Evolutionary conservation across 805 yeast genomes (phyloP).

Genomic region (Citeromyces matritensis): DNA sequence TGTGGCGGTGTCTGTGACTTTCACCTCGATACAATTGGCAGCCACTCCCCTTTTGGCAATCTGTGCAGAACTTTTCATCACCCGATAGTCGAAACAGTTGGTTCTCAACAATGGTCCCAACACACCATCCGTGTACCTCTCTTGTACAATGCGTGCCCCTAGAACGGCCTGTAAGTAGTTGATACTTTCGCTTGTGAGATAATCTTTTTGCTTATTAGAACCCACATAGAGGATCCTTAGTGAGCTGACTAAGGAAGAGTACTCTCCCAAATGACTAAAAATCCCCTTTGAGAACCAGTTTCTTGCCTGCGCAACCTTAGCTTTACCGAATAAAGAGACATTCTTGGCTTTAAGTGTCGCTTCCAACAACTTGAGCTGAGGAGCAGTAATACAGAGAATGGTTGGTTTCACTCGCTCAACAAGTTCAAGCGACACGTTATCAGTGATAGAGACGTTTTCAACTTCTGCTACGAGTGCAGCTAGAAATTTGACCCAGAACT

Average conservation of each 20-base stretch:
- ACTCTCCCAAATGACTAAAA: slow-evolving; percentile 19
- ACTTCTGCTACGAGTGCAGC: slow-evolving; percentile 21
- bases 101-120: slow-evolving; percentile 47
- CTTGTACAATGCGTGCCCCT: slow-evolving; percentile 36
- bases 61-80: slow-evolving; percentile 14
- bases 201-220: too few species aligned
- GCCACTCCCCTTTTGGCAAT: slow-evolving; percentile 33
- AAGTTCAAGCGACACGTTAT: slow-evolving; percentile 8
- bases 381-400: slow-evolving; percentile 14
- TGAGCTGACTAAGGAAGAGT: slow-evolving; percentile 6
- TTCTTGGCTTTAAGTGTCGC: slow-evolving; percentile 2
- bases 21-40: slow-evolving; percentile 44
- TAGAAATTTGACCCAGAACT: slow-evolving; percentile 18
- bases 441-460: slow-evolving; percentile 8
- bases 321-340: slow-evolving; percentile 7
- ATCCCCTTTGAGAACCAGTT: slow-evolving; percentile 33
- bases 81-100: slow-evolving; percentile 48
- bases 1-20: slow-evolving; percentile 22
- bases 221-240: slow-evolving; percentile 30
- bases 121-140: slow-evolving; percentile 25
- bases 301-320: slow-evolving; percentile 19
- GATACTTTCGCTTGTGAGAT: too few species aligned
- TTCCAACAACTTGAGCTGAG: slow-evolving; percentile 9
- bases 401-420: slow-evolving; percentile 12
- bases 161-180: slow-evolving; percentile 27